Conservation (phyloP, 106 monocot genomes). For the Phalaenopsis aphrodite region DNA sequence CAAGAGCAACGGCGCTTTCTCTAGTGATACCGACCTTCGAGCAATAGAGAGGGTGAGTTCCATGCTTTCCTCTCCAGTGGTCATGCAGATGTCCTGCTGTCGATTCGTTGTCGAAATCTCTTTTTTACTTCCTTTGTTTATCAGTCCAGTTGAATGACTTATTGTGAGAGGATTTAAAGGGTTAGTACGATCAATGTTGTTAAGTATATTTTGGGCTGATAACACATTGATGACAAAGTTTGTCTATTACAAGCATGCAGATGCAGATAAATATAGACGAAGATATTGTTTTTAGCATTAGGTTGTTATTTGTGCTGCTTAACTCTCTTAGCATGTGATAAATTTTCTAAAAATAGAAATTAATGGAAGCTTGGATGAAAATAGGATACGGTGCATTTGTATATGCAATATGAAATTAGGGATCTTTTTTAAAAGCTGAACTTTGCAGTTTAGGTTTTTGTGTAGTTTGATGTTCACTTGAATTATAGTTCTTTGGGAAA, state of each 20-base stretch:
- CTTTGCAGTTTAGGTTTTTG: too few species aligned
- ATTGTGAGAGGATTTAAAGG: neutral
- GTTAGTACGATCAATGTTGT: neutral
- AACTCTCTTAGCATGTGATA: neutral
- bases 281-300: neutral
- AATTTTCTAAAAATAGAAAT: neutral
- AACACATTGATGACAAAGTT: neutral
- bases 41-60: constrained; percentile 33
- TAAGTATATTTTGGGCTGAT: neutral
- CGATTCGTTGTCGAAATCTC: neutral
- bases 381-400: neutral
- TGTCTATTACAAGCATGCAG: neutral
- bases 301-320: neutral
- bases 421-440: neutral
- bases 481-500: too few species aligned
- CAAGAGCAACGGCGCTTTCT: constrained; percentile 58
- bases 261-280: neutral
- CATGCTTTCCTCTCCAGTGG: neutral
- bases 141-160: neutral
- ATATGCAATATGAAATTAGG: neutral
- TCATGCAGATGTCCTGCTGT: neutral
- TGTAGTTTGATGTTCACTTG: too few species aligned
- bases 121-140: neutral
- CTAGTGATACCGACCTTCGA: constrained; percentile 43
- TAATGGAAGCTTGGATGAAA: neutral